Evolutionary conservation across 2,329 filamentous ascomycete genomes (phyloP).

Genomic region (Colletotrichum ledebouriae): DNA sequence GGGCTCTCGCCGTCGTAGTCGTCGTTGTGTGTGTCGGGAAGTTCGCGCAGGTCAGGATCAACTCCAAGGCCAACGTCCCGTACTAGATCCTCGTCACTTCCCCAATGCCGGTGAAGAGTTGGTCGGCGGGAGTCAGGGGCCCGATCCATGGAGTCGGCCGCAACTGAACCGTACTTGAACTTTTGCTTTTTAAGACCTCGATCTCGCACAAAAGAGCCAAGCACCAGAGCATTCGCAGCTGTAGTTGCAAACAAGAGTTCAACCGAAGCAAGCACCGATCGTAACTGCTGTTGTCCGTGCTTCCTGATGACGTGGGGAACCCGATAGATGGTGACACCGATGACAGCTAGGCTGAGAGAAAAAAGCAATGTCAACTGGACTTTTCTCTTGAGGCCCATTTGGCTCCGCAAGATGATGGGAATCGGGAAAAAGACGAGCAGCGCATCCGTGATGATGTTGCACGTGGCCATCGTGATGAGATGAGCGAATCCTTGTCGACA

Average conservation of each 20-base stretch:
- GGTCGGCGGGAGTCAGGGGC: slow-evolving; percentile 58
- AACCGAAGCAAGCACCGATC: slow-evolving; percentile 88
- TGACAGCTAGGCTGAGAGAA: slow-evolving; percentile 83
- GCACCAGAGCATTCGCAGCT: slow-evolving; percentile 88
- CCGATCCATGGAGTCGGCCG: slow-evolving; percentile 73
- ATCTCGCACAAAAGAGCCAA: slow-evolving; percentile 93
- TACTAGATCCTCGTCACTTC: slow-evolving; percentile 92
- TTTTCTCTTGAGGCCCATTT: slow-evolving; percentile 83
- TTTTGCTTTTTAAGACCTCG: slow-evolving; percentile 90
- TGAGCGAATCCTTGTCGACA: slow-evolving; percentile 92
- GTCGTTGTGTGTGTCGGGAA: slow-evolving; percentile 42
- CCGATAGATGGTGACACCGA: slow-evolving; percentile 84
- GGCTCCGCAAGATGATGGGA: slow-evolving; percentile 84
- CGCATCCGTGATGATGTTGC: slow-evolving; percentile 90
- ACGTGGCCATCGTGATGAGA: slow-evolving; percentile 88
- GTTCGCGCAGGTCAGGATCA: slow-evolving; percentile 63
- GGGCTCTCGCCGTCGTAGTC: slow-evolving; percentile 44
- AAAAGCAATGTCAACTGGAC: slow-evolving; percentile 84
- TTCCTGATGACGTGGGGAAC: slow-evolving; percentile 81
- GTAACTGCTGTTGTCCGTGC: slow-evolving; percentile 84
- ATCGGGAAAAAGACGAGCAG: slow-evolving; percentile 90
- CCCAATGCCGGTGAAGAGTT: slow-evolving; percentile 77
- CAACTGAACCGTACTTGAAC: slow-evolving; percentile 75
- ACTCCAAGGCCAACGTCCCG: slow-evolving; percentile 81
- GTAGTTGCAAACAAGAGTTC: slow-evolving; percentile 91